Evolutionary conservation across 1,284 basidiomycete species (phyloP).

Genomic region (Marasmius fiardii): DNA sequence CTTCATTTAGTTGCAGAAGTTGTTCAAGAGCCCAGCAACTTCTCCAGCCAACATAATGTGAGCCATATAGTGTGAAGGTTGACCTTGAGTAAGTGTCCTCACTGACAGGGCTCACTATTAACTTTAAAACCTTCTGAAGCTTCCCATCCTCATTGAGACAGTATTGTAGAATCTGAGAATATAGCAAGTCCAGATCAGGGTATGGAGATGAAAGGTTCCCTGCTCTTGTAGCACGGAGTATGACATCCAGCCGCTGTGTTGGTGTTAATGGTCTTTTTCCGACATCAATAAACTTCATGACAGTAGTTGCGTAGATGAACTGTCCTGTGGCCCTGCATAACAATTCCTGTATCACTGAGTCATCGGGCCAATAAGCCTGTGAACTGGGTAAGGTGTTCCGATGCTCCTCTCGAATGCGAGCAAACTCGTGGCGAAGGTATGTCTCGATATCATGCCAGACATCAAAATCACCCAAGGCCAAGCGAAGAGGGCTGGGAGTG

Average conservation of each 20-base stretch:
- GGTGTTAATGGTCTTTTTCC: not conserved
- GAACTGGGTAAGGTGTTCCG: not conserved
- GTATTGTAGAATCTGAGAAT: not conserved
- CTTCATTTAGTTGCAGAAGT: not conserved
- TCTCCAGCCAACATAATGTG: not conserved
- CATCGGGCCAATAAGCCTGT: not conserved
- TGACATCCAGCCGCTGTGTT: not conserved
- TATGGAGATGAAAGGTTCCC: not conserved
- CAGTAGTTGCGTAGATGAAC: not conserved
- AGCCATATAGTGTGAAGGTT: not conserved
- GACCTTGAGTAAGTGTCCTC: not conserved
- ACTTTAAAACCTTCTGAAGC: not conserved
- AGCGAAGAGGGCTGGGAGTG: not conserved
- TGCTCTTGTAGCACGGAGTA: not conserved
- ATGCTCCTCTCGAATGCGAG: not conserved
- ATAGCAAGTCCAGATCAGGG: not conserved
- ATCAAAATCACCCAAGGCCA: not conserved
- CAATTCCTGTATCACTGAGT: not conserved
- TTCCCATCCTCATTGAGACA: not conserved
- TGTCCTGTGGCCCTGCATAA: not conserved
- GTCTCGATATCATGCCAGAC: not conserved
- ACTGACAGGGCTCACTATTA: not conserved
- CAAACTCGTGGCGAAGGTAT: not conserved
- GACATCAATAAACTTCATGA: not conserved
- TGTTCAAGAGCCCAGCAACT: not conserved